Evolutionary conservation across 148 eudicot species (phyloP), one percentile per base, ranked within the genome.

Genomic region (Nepenthes mirabilis): DNA sequence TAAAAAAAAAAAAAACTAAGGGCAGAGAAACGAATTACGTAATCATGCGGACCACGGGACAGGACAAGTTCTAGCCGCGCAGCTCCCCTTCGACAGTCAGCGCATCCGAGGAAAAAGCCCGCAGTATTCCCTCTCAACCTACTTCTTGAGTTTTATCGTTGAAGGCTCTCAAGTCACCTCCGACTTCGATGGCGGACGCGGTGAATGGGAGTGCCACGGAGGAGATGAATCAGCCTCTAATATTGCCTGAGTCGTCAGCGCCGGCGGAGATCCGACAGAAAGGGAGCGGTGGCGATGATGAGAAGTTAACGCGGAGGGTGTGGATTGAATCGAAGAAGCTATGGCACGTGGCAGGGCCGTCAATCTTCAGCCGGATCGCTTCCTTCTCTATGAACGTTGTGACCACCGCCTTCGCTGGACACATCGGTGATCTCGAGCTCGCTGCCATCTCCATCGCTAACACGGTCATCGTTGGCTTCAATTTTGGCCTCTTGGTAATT

Each of bases 381-480:
- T 11, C 37, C 8, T 62, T 51, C 37, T 14, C 76, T 1, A 67
- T 67, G 71, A 67, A 62, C 48, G 47, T 72, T 33, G 50, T 72
- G 60, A 57, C 76, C 49, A 63, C 59, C 62, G 71, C 76, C 14
- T 72, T 72, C 58, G 76, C 76, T 36, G 76, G 76, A 36, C 71
- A 67, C 64, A 51, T 67, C 34, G 5, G 57, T 5, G 57, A 54
- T 33, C 57, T 54, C 13, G 57, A 54, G 5, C 35, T 54, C 11
- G 57, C 57, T 33, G 57, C 57, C 11, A 5, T 54, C 58, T 50
- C 55, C 58, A 32, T 49, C 14, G 52, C 52, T 11, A 49, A 49
- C 14, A 49, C 12, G 10, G 52, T 49, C 52, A 49, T 49, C 52
- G 52, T 49, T 12, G 52, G 52, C 3, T 49, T 49, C 52, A 49